A percentile compares a stretch with the other conserved stretches of the same genome.
These are phyloP conservation scores for Cryphonectria naterciae DNA, from an alignment of 2,329 filamentous ascomycete species.

Conservation along the genomic window DNA sequence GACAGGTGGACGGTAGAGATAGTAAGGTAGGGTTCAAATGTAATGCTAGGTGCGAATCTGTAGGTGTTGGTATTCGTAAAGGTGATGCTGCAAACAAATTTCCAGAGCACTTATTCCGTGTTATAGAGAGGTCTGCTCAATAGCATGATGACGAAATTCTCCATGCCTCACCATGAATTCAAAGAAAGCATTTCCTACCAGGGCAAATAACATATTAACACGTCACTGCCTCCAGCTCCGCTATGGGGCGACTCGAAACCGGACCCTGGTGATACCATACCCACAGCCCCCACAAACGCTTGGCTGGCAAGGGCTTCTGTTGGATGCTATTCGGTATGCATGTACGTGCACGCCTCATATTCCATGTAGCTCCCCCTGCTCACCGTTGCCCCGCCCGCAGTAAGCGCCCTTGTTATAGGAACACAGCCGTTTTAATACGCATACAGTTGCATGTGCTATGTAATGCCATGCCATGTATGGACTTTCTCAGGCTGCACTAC, in stretches of 20 bases:
- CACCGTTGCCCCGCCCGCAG: not conserved
- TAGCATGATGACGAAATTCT: not conserved
- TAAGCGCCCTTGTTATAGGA: not conserved
- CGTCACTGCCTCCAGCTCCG: constrained; percentile 18
- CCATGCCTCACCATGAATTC: not conserved
- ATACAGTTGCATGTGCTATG: not conserved
- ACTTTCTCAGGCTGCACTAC: not conserved
- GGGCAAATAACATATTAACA: constrained; percentile 10
- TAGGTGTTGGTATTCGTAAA: not conserved
- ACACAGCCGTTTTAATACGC: not conserved
- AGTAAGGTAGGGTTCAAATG: not conserved
- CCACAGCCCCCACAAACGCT: constrained; percentile 24
- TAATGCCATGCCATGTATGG: not conserved
- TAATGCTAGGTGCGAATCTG: not conserved
- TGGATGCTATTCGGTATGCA: not conserved
- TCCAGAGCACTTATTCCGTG: not conserved
- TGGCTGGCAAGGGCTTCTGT: constrained; percentile 15
- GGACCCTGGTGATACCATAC: constrained; percentile 12
- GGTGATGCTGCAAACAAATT: not conserved
- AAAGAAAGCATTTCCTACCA: not conserved
- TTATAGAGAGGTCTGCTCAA: not conserved
- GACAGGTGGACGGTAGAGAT: not conserved
- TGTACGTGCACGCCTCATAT: not conserved
- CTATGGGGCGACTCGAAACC: constrained; percentile 19
- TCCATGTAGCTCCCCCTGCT: not conserved